Conservation (phyloP, 768 basidiomycete species). For the Agaricus subrufescens region DNA sequence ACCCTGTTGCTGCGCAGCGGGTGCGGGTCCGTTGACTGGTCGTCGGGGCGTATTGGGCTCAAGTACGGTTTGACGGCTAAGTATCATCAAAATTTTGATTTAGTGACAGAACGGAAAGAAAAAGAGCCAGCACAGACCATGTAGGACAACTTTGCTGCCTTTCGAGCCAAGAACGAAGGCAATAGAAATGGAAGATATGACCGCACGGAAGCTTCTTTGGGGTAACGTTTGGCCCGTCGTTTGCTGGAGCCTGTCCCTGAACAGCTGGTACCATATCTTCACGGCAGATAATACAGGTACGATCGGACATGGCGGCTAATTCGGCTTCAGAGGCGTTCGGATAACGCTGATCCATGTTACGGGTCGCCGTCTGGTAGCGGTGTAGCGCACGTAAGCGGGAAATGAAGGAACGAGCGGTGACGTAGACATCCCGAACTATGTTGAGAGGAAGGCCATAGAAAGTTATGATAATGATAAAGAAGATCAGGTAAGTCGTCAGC, state of each 20-base stretch:
- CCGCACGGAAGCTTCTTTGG: constrained; percentile 97
- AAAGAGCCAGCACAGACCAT: constrained; percentile 54
- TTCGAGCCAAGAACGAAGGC: constrained; percentile 95
- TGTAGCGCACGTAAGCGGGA: constrained; percentile 82
- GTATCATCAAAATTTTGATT: constrained; percentile 6
- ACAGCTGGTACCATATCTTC: constrained; percentile 78
- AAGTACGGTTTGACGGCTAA: constrained; percentile 73
- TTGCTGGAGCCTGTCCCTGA: constrained; percentile 23
- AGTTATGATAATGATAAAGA: constrained; percentile 92
- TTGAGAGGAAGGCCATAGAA: constrained; percentile 95
- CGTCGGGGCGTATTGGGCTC: constrained; percentile 40
- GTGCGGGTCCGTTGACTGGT: constrained; percentile 18
- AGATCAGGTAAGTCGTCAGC: constrained; percentile 84
- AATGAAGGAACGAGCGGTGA: constrained; percentile 91
- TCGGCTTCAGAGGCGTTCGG: constrained; percentile 90
- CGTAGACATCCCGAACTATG: constrained; percentile 94
- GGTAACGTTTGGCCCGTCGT: constrained; percentile 85
- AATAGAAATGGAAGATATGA: constrained; percentile 97
- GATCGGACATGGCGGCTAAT: constrained; percentile 74
- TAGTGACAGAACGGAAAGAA: constrained; percentile 7
- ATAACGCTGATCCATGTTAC: constrained; percentile 95
- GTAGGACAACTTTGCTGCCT: constrained; percentile 99
- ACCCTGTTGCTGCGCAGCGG: constrained; percentile 25
- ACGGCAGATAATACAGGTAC: constrained; percentile 96
- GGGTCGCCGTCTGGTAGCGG: constrained; percentile 89